Base-by-base conservation (phyloP, 331 rosid genomes). In the Prunus yedoensis region DNA sequence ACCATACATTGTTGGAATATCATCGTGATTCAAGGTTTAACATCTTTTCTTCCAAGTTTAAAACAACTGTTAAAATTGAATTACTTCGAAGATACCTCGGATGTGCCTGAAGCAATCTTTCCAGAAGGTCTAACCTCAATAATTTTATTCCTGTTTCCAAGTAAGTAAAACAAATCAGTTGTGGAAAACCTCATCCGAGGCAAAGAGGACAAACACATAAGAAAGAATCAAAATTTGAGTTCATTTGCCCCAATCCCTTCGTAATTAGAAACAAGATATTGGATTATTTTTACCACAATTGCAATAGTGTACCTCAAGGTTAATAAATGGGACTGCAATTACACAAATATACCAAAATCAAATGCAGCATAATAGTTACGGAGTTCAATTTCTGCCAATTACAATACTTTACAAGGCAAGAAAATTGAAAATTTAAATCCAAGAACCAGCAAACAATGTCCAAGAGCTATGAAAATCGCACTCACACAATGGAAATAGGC, bases 61-160 rank as follows among this genome's bases (percentile, higher is more conserved):
- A 77, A 60, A 74, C 47, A 70, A 71, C 25, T 56, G 8, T 11
- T 15, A 30, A 56, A 72, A 28, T 28, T 49, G 25, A 46, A 76
- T 80, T 49, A 62, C 75, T 56, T 38, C 1, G 18, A 41, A 15
- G 62, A 65, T 88, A 94, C 98, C 98, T 91, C 95, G 16, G 91
- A 82, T 78, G 88, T 88, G 70, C 97, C 97, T 46, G 87, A 77
- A 87, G 81, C 84, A 58, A 91, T 92, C 91, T 86, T 94, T 78
- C 98, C 95, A 30, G 98, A 78, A 82, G 98, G 73, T 79, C 81
- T 86, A 67, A 94, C 84, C 72, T 87, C 93, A 59, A 81, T 23
- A 5, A 73, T 87, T 90, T 87, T 88, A 68, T 87, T 91, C 93
- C 98, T 94, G 96, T 82, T 77, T 75, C 71, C 67, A 90, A 77